Evolutionary conservation across 2,329 filamentous ascomycete genomes (phyloP).

Genomic region (Colletotrichum costaricense): DNA sequence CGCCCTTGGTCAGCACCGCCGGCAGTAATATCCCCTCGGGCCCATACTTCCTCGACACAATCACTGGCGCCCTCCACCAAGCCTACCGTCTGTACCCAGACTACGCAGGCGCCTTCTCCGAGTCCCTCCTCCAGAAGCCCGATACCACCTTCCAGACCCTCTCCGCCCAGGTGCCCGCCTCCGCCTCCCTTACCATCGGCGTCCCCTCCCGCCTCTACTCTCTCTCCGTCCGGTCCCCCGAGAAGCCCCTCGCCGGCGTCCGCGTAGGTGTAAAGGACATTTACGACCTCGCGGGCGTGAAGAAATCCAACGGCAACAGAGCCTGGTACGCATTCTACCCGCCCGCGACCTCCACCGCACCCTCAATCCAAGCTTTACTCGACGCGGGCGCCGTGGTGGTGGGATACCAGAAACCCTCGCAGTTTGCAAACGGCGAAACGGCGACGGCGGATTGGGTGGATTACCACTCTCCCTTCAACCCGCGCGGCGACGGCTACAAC

Average conservation of each 20-base stretch:
- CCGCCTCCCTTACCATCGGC: conserved; percentile 47
- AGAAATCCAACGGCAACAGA: conserved; percentile 64
- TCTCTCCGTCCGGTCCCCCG: conserved; percentile 54
- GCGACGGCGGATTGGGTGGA: conserved; percentile 59
- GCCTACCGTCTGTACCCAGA: conserved; percentile 51
- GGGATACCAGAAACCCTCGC: conserved; percentile 57
- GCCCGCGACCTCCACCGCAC: conserved; percentile 56
- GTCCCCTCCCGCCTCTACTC: conserved; percentile 72
- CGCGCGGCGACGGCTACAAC: conserved; percentile 60
- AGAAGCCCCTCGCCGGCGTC: conserved; percentile 70
- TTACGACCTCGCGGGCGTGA: conserved; percentile 65
- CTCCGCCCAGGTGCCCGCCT: conserved; percentile 45
- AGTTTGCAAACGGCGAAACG: conserved; percentile 54
- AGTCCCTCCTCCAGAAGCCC: conserved; percentile 45
- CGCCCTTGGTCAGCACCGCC: conserved; percentile 34
- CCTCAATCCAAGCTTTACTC: conserved; percentile 66
- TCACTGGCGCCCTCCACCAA: conserved; percentile 45
- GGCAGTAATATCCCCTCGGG: conserved; percentile 43
- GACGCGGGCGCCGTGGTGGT: conserved; percentile 65
- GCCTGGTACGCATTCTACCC: conserved; percentile 67
- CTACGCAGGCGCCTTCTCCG: conserved; percentile 45
- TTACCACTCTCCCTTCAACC: conserved; percentile 53
- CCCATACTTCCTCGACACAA: conserved; percentile 49
- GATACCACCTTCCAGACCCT: conserved; percentile 46
- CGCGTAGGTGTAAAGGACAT: conserved; percentile 74